Conservation (phyloP, 805 yeast genomes). For the Wickerhamomyces bisporus region DNA sequence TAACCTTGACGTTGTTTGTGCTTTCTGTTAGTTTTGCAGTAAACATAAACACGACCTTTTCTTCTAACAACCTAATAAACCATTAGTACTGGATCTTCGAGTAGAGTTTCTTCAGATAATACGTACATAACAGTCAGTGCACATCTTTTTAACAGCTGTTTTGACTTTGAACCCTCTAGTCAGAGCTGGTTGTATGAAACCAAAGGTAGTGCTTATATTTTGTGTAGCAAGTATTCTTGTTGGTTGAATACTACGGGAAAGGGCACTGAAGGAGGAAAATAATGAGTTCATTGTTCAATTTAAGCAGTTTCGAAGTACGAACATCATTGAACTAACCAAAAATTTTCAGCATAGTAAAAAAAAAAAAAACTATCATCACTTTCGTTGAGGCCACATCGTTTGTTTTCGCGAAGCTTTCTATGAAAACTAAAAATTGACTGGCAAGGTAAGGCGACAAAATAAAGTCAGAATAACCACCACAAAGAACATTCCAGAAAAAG, state of each 20-base stretch:
- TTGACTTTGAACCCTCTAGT: constrained; percentile 83
- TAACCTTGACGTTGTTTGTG: constrained; percentile 92
- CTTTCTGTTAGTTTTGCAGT: constrained; percentile 88
- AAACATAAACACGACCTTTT: constrained; percentile 90
- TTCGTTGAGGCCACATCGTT: neutral
- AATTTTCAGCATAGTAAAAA: neutral
- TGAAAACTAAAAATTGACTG: neutral
- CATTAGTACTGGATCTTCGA: neutral
- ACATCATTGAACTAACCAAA: too few relatives aligned
- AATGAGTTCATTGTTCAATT: constrained; percentile 9
- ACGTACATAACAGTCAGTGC: constrained; percentile 74
- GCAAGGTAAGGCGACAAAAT: neutral
- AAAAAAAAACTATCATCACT: neutral
- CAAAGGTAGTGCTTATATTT: constrained; percentile 11
- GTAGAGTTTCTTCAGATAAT: neutral
- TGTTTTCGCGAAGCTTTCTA: neutral
- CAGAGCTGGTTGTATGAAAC: constrained; percentile 24
- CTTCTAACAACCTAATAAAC: constrained; percentile 68
- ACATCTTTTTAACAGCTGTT: constrained; percentile 89
- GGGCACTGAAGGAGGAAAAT: constrained; percentile 14
- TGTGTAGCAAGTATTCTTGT: constrained; percentile 13
- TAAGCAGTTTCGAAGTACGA: neutral
- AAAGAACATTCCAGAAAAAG: too few relatives aligned
- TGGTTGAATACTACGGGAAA: constrained; percentile 17
- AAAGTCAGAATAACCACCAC: too few relatives aligned